These are phyloP conservation scores for Corinectria fuckeliana DNA, from an alignment of 2,329 filamentous ascomycete genomes.

Conservation along the genomic window DNA sequence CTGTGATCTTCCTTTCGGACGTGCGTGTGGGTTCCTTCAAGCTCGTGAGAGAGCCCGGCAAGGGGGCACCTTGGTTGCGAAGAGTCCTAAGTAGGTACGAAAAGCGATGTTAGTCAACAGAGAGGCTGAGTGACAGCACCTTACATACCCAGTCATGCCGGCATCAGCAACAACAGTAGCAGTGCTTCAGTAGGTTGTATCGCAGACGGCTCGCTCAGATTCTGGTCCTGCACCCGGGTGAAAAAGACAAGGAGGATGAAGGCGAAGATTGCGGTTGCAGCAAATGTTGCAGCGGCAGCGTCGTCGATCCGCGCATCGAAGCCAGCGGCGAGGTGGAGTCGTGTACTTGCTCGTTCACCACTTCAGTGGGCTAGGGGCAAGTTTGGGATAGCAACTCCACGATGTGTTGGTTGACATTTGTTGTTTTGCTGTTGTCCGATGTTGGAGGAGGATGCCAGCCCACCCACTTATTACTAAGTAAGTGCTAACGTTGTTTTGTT, in stretches of 20 bases:
- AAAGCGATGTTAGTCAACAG: constrained; percentile 19
- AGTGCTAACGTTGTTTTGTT: not conserved
- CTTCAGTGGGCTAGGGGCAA: constrained; percentile 18
- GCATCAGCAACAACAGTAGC: not conserved
- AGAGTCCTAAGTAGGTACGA: not conserved
- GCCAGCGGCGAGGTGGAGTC: constrained; percentile 18
- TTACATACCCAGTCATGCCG: constrained; percentile 15
- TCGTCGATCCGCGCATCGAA: constrained; percentile 30
- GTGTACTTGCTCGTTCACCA: constrained; percentile 23
- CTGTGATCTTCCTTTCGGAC: constrained; percentile 2
- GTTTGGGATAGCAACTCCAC: not conserved
- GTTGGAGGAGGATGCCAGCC: not conserved
- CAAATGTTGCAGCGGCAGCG: constrained; percentile 22
- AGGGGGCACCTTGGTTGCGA: not conserved
- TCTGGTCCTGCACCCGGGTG: not conserved
- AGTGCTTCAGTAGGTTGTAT: not conserved
- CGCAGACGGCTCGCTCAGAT: constrained; percentile 1
- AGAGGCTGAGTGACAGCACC: constrained; percentile 5
- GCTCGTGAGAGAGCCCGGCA: constrained; percentile 3
- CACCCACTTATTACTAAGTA: not conserved
- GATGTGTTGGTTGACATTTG: not conserved
- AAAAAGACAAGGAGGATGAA: not conserved
- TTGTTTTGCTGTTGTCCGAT: not conserved
- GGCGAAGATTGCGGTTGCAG: constrained; percentile 6
- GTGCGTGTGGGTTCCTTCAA: constrained; percentile 3